Base-by-base conservation (phyloP, 345 rosid genomes). In the Aethionema arabicum region DNA sequence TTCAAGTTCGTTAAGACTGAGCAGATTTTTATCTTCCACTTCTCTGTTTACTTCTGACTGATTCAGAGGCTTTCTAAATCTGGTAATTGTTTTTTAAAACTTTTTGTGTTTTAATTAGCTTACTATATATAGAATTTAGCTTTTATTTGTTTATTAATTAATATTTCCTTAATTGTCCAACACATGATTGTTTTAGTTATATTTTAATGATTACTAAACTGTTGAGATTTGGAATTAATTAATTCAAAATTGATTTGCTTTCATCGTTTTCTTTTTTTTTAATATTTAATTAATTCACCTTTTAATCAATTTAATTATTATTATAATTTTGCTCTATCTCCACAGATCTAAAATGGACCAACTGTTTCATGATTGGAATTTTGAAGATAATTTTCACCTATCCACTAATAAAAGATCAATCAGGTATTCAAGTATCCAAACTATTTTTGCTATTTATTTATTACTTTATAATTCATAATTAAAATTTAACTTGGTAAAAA, bases 321-420 rank as follows among this genome's bases (percentile, higher is more conserved):
- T 50, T 58, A 11, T 49, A 27, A 39, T 56, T 16, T 48, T 31
- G 37, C 10, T 57, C 32, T 2, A 1, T 57, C 56, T 45, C 5
- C 47, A 38, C 56, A 65, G 66, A 71, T 76, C 65, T 76, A 69
- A 72, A 70, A 85, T 85, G 91, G 81, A 86, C 66, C 84, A 79
- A 57, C 68, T 71, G 13, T 56, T 72, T 53, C 65, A 79, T 61
- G 88, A 80, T 57, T 87, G 90, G 95, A 80, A 78, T 77, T 76
- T 82, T 63, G 88, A 78, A 53, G 75, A 55, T 51, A 83, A 73
- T 67, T 72, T 74, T 51, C 81, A 78, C 63, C 9, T 73, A 45
- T 59, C 75, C 64, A 68, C 68, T 55, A 78, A 59, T 39, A 82
- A 72, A 68, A 84, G 77, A 67, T 53, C 78, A 12, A 49, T 57